phyloP scores from a whole-genome alignment of 257 asterid genomes.

The Capsicum rhomboideum region DNA sequence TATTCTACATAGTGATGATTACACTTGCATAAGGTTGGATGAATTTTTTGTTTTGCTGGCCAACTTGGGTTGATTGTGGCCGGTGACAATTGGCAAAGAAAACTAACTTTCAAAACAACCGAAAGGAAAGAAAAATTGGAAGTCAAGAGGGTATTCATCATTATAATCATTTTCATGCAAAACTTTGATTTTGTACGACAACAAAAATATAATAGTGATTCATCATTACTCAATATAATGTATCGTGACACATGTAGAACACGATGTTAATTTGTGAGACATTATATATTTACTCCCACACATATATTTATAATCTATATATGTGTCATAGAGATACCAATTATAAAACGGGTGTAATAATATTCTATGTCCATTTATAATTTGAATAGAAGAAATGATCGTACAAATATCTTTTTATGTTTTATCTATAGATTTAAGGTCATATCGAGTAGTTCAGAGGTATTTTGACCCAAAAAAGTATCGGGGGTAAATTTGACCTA shows the following conservation, averaged over 20 bases:
- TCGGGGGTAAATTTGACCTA: too few species aligned
- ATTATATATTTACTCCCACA: not conserved
- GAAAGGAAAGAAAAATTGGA: not conserved
- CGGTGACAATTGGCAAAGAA: not conserved
- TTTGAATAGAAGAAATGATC: too few species aligned
- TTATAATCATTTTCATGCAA: constrained; percentile 3
- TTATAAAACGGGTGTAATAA: not conserved
- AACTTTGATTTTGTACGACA: constrained; percentile 5
- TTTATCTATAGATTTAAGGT: too few species aligned
- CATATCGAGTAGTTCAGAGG: too few species aligned
- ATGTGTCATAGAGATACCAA: not conserved
- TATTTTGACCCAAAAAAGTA: too few species aligned
- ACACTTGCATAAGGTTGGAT: not conserved
- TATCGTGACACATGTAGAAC: not conserved
- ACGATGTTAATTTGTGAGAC: not conserved
- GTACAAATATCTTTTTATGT: too few species aligned
- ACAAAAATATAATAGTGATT: not conserved
- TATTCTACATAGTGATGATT: constrained; percentile 8
- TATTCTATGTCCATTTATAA: not conserved
- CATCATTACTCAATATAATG: not conserved
- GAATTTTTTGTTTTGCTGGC: constrained; percentile 1
- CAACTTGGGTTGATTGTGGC: not conserved
- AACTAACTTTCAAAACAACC: not conserved
- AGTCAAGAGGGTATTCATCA: not conserved
- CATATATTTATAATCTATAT: not conserved